Evolutionary conservation across 2,329 filamentous ascomycete genomes (phyloP).

Genomic region (Amesomyces nigricolor): DNA sequence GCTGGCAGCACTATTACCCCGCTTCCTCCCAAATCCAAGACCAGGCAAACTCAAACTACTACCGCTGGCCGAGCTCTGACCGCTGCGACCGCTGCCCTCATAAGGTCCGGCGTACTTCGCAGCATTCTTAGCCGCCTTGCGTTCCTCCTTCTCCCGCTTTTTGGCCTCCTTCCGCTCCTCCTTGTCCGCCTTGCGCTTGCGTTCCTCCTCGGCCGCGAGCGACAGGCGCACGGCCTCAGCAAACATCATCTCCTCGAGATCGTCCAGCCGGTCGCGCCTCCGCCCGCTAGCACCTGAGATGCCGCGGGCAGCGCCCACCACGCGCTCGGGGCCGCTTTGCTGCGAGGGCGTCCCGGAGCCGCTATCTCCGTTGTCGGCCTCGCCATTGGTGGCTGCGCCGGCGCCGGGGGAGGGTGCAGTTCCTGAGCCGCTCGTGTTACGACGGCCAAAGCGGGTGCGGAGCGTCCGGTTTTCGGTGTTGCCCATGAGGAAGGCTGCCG

Average conservation of each 20-base stretch:
- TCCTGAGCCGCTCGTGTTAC: slow-evolving; percentile 41
- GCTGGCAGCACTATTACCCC: slow-evolving; percentile 55
- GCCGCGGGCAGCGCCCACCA: slow-evolving; percentile 30
- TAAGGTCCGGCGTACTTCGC: slow-evolving; percentile 35
- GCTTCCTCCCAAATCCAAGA: slow-evolving; percentile 52
- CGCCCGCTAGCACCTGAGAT: slow-evolving; percentile 22
- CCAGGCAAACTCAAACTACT: slow-evolving; percentile 60
- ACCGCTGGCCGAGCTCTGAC: slow-evolving; percentile 49
- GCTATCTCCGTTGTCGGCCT: slow-evolving; percentile 26
- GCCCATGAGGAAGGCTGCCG: slow-evolving; percentile 86
- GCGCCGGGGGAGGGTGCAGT: slow-evolving; percentile 20
- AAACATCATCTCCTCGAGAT: slow-evolving; percentile 97
- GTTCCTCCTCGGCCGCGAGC: slow-evolving; percentile 86
- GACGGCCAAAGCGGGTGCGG: slow-evolving; percentile 51
- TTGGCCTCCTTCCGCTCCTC: slow-evolving; percentile 81
- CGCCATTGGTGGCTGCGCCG: slow-evolving; percentile 20
- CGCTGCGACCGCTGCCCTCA: slow-evolving; percentile 36
- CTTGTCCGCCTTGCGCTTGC: slow-evolving; percentile 73
- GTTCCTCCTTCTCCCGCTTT: slow-evolving; percentile 73
- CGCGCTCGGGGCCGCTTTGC: slow-evolving; percentile 31
- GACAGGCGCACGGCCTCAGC: slow-evolving; percentile 91
- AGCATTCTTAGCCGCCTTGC: slow-evolving; percentile 75
- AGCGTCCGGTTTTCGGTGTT: slow-evolving; percentile 52
- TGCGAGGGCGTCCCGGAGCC: slow-evolving; percentile 24
- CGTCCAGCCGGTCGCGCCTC: slow-evolving; percentile 59